Base-by-base conservation (phyloP, 352 stramenopile genomes). In the Stramenopiles sp. region DNA sequence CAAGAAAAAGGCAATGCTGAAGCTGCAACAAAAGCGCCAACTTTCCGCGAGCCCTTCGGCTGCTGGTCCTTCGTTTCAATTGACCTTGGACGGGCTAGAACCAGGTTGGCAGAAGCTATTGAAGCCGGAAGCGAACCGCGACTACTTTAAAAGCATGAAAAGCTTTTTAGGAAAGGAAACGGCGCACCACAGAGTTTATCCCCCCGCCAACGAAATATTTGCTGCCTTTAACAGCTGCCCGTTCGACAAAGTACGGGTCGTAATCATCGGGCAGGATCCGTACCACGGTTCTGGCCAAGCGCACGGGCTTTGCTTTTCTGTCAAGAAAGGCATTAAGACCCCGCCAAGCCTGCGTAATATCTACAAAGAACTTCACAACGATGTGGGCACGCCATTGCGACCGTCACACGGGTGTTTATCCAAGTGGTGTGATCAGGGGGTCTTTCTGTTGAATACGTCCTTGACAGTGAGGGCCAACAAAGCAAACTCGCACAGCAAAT, bases 341-440 rank as follows among this genome's bases (percentile, higher is more conserved):
- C 96, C 96, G 18, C 94, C 94, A 1, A 97, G 89, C 36, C 83
- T 99, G 34, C 86, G 87, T 49, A 99, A 99, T 81, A 98, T 99
- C 74, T 97, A 95, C 82, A 98, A 98, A 78, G 95, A 99, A 80
- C 84, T 90, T 4, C 82, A 87, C 37, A 80, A 69, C 1, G 89
- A 96, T 78, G 82, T 92, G 33, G 53, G 53, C 1, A 71, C 53
- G 4, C 53, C 73, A 25, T 63, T 30, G 18, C 82, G 80, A 12
- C 92, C 92, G 4, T 80, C 73, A 1, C 90, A 97, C 84, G 93
- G 93, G 12, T 92, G 89, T 76, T 84, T 98, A 34, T 84, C 91
- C 34, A 83, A 79, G 30, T 98, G 93, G 92, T 93, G 89, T 69
- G 77, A 86, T 43, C 93, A 98, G 79, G 93, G 96, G 36, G 95